phyloP scores from a whole-genome alignment of 2,329 filamentous ascomycete genomes.

The Xylariaceae sp. region DNA sequence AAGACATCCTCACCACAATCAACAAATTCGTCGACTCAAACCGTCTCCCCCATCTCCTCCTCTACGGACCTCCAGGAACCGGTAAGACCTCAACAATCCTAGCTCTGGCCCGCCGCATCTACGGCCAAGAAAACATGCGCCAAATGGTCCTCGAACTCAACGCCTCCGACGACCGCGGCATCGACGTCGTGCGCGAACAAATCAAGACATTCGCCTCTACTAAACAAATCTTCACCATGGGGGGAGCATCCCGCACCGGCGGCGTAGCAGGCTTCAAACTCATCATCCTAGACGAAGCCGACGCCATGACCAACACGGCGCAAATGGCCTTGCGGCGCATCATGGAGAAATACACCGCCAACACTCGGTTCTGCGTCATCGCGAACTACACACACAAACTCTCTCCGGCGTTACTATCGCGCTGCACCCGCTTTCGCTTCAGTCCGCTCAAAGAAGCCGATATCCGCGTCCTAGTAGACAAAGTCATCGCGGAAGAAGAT shows the following conservation, averaged over 20 bases:
- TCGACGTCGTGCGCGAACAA: slow-evolving; percentile 95
- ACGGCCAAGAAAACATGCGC: slow-evolving; percentile 84
- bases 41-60: slow-evolving; percentile 86
- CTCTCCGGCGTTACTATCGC: slow-evolving; percentile 81
- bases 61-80: slow-evolving; percentile 94
- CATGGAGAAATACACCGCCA: slow-evolving; percentile 99
- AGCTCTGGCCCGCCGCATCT: slow-evolving; percentile 87
- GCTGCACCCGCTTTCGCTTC: slow-evolving; percentile 93
- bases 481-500: slow-evolving; percentile 79
- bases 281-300: slow-evolving; percentile 97
- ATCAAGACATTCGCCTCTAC: slow-evolving; percentile 99
- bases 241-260: slow-evolving; percentile 42
- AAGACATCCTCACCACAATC: slow-evolving; percentile 95
- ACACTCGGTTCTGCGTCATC: slow-evolving; percentile 96
- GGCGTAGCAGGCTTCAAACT: slow-evolving; percentile 79
- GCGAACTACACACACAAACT: slow-evolving; percentile 99
- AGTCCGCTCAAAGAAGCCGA: slow-evolving; percentile 86
- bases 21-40: slow-evolving; percentile 97
- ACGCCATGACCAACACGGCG: slow-evolving; percentile 97
- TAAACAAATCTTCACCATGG: slow-evolving; percentile 84
- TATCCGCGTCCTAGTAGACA: slow-evolving; percentile 78
- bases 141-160: slow-evolving; percentile 99
- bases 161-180: slow-evolving; percentile 93
- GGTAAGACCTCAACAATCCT: slow-evolving; percentile 97
- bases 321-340: slow-evolving; percentile 96